Conservation (phyloP, 2,329 filamentous ascomycete species). For the Aspergillus candidus region DNA sequence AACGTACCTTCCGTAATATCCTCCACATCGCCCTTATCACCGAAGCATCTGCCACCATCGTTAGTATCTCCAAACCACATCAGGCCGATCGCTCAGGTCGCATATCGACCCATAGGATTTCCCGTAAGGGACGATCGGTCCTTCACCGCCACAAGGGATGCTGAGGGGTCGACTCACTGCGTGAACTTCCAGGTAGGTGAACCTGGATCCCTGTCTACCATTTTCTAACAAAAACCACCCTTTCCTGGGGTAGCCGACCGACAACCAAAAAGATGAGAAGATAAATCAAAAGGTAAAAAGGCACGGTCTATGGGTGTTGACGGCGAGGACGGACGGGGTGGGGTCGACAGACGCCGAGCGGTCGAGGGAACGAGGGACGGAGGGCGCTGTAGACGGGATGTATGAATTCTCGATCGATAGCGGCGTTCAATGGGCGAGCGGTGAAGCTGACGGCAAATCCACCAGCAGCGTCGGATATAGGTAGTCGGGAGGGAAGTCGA, state of each 20-base stretch:
- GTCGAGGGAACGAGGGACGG: conserved; percentile 6
- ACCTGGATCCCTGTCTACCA: conserved; percentile 93
- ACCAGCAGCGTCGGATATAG: conserved; percentile 10
- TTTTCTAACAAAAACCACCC: conserved; percentile 52
- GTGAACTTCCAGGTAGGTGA: conserved; percentile 99
- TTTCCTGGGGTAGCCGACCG: conserved; percentile 20
- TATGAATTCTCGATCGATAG: background rate
- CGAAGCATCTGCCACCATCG: conserved; percentile 70
- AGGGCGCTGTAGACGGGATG: conserved; percentile 2
- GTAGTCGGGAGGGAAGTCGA: conserved; percentile 3
- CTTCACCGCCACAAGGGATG: conserved; percentile 6
- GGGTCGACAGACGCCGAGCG: conserved; percentile 12
- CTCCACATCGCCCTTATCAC: conserved; percentile 98
- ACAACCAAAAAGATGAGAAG: conserved; percentile 13
- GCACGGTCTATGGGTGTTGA: conserved; percentile 1
- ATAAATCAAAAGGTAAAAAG: conserved; percentile 5
- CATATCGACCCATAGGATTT: background rate
- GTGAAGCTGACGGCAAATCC: conserved; percentile 5
- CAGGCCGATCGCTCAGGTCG: no score
- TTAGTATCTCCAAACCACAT: no score
- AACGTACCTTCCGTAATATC: conserved; percentile 87
- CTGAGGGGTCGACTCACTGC: conserved; percentile 62
- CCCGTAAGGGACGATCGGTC: background rate
- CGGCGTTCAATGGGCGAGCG: background rate
- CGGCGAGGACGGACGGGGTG: conserved; percentile 10